Evolutionary conservation across 345 rosid species (phyloP).

Genomic region (Salix brachista): DNA sequence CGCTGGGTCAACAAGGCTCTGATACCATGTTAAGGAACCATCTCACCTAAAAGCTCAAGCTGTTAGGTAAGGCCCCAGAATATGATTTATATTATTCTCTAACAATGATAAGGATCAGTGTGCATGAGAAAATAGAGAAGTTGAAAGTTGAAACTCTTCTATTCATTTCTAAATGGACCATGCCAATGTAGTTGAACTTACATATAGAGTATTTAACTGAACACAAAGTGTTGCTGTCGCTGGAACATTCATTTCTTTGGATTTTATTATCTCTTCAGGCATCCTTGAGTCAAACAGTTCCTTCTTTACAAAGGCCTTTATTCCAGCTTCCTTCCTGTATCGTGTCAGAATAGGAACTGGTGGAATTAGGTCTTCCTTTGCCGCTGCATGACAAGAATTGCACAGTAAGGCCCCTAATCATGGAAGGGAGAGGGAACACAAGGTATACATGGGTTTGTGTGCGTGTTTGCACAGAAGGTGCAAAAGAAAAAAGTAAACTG

Average conservation of each 20-base stretch:
- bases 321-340: slow-evolving; percentile 78
- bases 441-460: background rate
- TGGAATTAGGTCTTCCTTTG: slow-evolving; percentile 88
- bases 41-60: no score
- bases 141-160: background rate
- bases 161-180: background rate
- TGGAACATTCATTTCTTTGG: slow-evolving; percentile 54
- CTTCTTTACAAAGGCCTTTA: slow-evolving; percentile 93
- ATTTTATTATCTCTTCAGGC: slow-evolving; percentile 69
- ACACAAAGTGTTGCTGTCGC: slow-evolving; percentile 74
- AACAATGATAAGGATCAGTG: no score
- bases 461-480: background rate
- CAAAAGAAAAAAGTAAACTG: background rate
- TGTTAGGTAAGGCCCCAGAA: no score
- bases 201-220: slow-evolving; percentile 86
- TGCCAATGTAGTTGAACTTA: slow-evolving; percentile 36
- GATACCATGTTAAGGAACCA: no score
- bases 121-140: slow-evolving; percentile 1
- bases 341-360: slow-evolving; percentile 94
- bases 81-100: no score
- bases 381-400: slow-evolving; percentile 45
- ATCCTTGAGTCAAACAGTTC: slow-evolving; percentile 78
- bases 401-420: background rate
- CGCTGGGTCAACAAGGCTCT: no score
- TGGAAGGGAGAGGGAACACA: background rate